A percentile compares a stretch with the other conserved stretches of the same genome.
Evolutionary conservation across 2,329 filamentous ascomycete genomes (phyloP).

Genomic region (Pseudogymnoascus sp.): DNA sequence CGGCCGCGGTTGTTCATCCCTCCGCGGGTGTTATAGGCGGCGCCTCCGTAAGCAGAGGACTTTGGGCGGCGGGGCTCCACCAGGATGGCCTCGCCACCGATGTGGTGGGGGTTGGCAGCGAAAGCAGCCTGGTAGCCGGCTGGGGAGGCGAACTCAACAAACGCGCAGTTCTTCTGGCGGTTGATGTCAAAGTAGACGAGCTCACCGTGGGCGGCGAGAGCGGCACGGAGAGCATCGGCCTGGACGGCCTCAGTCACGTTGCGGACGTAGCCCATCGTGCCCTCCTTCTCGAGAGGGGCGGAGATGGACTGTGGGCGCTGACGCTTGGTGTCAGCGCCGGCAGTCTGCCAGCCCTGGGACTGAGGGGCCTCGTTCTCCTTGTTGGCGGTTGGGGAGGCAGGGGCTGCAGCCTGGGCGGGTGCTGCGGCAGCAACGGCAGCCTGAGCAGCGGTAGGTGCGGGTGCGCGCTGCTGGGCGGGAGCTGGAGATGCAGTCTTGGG

Average conservation of each 20-base stretch:
- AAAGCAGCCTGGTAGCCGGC: slow-evolving; percentile 79
- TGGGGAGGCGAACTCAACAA: slow-evolving; percentile 81
- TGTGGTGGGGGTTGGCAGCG: slow-evolving; percentile 74
- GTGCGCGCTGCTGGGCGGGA: slow-evolving; percentile 47
- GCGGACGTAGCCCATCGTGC: slow-evolving; percentile 84
- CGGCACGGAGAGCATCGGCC: slow-evolving; percentile 61
- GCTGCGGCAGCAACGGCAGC: slow-evolving; percentile 31
- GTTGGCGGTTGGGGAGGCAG: slow-evolving; percentile 42
- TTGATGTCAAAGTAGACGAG: slow-evolving; percentile 71
- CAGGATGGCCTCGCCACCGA: slow-evolving; percentile 74
- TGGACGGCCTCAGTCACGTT: slow-evolving; percentile 88
- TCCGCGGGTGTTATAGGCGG: slow-evolving; percentile 56
- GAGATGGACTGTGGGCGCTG: slow-evolving; percentile 66
- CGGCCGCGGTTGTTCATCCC: slow-evolving; percentile 57
- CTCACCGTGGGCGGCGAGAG: slow-evolving; percentile 65
- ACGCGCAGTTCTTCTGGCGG: slow-evolving; percentile 90
- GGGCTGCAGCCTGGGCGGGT: slow-evolving; percentile 35
- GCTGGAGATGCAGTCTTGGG: slow-evolving; percentile 49
- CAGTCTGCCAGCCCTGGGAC: slow-evolving; percentile 68
- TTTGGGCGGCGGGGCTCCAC: slow-evolving; percentile 87
- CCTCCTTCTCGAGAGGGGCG: slow-evolving; percentile 61
- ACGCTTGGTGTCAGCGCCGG: slow-evolving; percentile 67
- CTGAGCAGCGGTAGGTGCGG: slow-evolving; percentile 36
- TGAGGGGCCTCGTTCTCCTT: slow-evolving; percentile 27
- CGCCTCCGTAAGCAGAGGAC: slow-evolving; percentile 61